Evolutionary conservation across 257 asterid species (phyloP).

Genomic region (Capsicum baccatum): DNA sequence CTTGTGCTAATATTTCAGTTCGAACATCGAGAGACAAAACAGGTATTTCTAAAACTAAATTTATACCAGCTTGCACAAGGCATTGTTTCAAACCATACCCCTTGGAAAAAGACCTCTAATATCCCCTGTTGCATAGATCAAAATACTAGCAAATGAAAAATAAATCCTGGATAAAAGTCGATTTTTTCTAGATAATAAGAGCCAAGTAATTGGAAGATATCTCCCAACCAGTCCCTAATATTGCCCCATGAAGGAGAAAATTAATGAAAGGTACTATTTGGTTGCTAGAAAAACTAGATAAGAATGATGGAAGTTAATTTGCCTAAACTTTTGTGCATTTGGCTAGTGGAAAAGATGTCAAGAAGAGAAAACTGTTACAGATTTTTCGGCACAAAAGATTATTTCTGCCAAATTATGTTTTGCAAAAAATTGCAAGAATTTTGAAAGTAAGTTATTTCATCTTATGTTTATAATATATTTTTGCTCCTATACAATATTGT

Average conservation of each 20-base stretch:
- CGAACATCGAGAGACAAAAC: not conserved
- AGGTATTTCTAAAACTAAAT: not conserved
- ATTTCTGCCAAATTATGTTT: not conserved
- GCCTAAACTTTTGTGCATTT: not conserved
- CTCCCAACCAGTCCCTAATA: not conserved
- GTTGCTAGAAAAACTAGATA: not conserved
- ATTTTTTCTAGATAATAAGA: not conserved
- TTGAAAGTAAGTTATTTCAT: not conserved
- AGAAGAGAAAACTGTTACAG: not conserved
- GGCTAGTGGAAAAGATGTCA: not conserved
- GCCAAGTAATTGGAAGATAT: not conserved
- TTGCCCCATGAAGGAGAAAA: constrained; percentile 9
- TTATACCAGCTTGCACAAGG: not conserved
- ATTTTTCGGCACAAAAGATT: not conserved
- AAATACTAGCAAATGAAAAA: not conserved
- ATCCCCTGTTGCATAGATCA: not conserved
- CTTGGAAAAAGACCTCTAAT: not conserved
- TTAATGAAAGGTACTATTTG: not conserved
- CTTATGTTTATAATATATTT: not conserved
- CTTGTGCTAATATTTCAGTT: not conserved
- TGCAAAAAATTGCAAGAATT: not conserved
- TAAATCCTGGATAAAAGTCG: not conserved
- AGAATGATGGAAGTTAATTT: not conserved
- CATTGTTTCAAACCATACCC: not conserved
- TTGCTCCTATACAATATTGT: not conserved